Evolutionary conservation across 139 green algal genomes (phyloP), one percentile per base, ranked within the genome.

Genomic region (Coelastrella sp.): DNA sequence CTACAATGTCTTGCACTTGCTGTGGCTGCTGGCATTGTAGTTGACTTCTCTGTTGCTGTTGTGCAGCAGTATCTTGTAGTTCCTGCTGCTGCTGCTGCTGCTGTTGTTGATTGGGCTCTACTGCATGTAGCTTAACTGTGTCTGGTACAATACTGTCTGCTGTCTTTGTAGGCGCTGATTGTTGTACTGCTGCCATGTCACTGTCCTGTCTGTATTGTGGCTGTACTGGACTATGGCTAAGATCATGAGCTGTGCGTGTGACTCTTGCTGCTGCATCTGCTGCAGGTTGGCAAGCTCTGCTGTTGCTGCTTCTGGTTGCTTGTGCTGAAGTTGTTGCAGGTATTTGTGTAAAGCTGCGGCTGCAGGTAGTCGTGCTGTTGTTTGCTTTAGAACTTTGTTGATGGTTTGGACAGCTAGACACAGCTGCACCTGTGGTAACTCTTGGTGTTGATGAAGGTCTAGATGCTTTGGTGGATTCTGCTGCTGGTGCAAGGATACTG

Each of bases 41-140:
- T 77, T 77, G 40, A 19, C 37, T 37, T n/a, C 21, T 59, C 6
- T 38, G 68, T 48, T 77, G 68, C 68, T 69, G 50, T 19, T 13
- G 30, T 69, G 30, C 6, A 21, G 15, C 21, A 17, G 73, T 1
- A 35, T 3, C 32, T 50, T 23, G 8, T 4, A 2, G 25, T 1
- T 11, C 9, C 11, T 41, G 43, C 53, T 83, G 37, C n/a, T 72
- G 30, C 1, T 62, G 76, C 35, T 11, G 77, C 77, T 60, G 21
- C 23, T 73, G 59, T 13, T 57, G 0, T 4, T 41, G 38, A 3
- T 62, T 9, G n/a, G 73, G 59, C 19, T 62, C 6, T 27, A 17
- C 17, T 27, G 73, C 32, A 32, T 84, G 77, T 15, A 19, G 72
- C 72, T 81, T 43, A 21, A 35, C 25, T 79, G 69, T 64, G 53